phyloP scores from a whole-genome alignment of 2,329 filamentous ascomycete genomes.

The Penicillium carneum region DNA sequence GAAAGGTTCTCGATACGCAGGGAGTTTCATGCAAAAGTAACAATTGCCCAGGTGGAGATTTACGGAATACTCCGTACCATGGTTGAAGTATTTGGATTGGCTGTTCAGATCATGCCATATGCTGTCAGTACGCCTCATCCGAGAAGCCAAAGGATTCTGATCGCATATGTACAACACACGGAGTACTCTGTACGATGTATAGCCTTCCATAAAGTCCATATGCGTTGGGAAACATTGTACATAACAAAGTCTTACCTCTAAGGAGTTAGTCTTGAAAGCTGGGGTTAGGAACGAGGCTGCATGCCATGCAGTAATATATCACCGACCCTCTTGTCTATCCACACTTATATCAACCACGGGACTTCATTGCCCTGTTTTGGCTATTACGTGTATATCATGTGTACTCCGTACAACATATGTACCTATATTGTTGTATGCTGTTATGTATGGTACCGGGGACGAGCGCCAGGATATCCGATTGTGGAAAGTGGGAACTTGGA shows the following conservation, averaged over 20 bases:
- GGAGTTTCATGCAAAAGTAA: not conserved
- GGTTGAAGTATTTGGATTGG: slow-evolving; percentile 6
- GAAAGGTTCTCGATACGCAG: not conserved
- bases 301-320: not conserved
- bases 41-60: not conserved
- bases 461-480: slow-evolving; percentile 23
- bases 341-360: slow-evolving; percentile 12
- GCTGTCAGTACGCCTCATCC: not conserved
- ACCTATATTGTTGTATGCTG: not conserved
- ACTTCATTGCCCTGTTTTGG: slow-evolving; percentile 8
- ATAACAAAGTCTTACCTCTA: not conserved
- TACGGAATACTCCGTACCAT: not conserved
- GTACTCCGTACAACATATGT: not conserved
- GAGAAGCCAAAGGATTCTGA: not conserved
- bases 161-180: not conserved
- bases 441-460: slow-evolving; percentile 11
- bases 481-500: slow-evolving; percentile 18
- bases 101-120: slow-evolving; percentile 11
- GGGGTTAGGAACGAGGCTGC: slow-evolving; percentile 1
- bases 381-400: not conserved
- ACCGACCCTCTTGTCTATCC: slow-evolving; percentile 3
- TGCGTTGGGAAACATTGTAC: not conserved
- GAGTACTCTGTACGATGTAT: not conserved
- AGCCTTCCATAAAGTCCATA: not conserved
- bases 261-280: not conserved